Evolutionary conservation across 139 green algal genomes (phyloP).

Genomic region (Chlorella sp.): DNA sequence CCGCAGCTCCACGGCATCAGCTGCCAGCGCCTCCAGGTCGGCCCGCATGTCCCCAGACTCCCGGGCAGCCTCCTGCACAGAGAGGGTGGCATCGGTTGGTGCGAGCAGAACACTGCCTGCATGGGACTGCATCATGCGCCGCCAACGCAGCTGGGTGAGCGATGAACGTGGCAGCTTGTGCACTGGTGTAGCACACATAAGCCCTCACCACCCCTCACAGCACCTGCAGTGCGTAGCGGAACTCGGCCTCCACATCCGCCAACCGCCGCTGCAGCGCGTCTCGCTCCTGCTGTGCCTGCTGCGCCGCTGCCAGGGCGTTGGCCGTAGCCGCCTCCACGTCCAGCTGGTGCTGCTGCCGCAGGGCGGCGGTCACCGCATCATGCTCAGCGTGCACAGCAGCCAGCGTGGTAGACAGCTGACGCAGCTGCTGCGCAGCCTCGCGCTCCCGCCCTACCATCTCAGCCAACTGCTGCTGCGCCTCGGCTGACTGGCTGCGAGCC

Average conservation of each 20-base stretch:
- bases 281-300: not conserved
- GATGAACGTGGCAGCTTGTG: too few species aligned
- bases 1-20: slow-evolving; percentile 34
- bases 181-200: too few species aligned
- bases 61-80: slow-evolving; percentile 31
- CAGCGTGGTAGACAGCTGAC: slow-evolving; percentile 29
- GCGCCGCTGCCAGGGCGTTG: not conserved
- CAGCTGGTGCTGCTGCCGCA: slow-evolving; percentile 50
- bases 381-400: slow-evolving; percentile 48
- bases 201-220: not conserved
- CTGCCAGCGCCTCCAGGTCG: slow-evolving; percentile 32
- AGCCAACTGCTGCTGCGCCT: slow-evolving; percentile 13
- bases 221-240: slow-evolving; percentile 46
- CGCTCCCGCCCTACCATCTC: not conserved
- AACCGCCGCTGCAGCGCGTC: slow-evolving; percentile 38
- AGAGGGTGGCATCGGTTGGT: too few species aligned
- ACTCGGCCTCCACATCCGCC: slow-evolving; percentile 50
- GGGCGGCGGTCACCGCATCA: slow-evolving; percentile 17
- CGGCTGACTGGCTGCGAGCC: not conserved
- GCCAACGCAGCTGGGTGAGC: too few species aligned
- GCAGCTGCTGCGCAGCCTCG: slow-evolving; percentile 26
- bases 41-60: slow-evolving; percentile 17
- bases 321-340: slow-evolving; percentile 23
- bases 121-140: too few species aligned
- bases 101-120: too few species aligned